Conservation (phyloP, 2,329 filamentous ascomycete genomes). For the Catunica adiposa region DNA sequence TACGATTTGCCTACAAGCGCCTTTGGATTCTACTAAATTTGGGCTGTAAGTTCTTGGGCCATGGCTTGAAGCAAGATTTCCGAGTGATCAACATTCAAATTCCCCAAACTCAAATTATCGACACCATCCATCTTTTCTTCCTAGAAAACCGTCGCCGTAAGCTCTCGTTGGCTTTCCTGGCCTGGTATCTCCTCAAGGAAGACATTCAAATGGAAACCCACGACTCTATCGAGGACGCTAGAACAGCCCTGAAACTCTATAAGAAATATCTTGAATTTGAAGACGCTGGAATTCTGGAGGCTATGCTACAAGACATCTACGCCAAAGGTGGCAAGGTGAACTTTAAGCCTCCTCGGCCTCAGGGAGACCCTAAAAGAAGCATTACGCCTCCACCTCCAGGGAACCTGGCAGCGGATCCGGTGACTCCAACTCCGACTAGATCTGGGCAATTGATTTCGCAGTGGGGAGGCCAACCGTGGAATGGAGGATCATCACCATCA, state of each 20-base stretch:
- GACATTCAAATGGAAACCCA: conserved; percentile 87
- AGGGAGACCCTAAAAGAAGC: conserved; percentile 7
- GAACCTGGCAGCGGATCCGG: not conserved
- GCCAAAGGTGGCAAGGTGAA: conserved; percentile 30
- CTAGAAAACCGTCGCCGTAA: conserved; percentile 68
- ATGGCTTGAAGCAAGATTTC: conserved; percentile 88
- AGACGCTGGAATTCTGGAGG: conserved; percentile 67
- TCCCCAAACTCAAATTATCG: conserved; percentile 75
- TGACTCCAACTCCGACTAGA: conserved; percentile 9
- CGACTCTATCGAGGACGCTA: conserved; percentile 88
- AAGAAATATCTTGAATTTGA: conserved; percentile 80
- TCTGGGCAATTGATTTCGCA: not conserved
- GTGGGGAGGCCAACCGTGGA: conserved; percentile 6
- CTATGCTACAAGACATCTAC: conserved; percentile 80
- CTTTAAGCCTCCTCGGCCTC: conserved; percentile 33
- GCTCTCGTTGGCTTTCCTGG: conserved; percentile 76
- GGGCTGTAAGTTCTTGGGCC: conserved; percentile 83
- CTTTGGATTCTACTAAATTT: conserved; percentile 92
- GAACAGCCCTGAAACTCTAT: conserved; percentile 76
- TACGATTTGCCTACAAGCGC: conserved; percentile 94
- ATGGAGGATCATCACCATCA: conserved; percentile 9
- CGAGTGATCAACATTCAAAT: conserved; percentile 97
- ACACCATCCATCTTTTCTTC: conserved; percentile 86
- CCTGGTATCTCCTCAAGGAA: conserved; percentile 80
- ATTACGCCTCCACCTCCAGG: conserved; percentile 6